Evolutionary conservation across 2,329 filamentous ascomycete genomes (phyloP).

Genomic region (Ilyonectria robusta): DNA sequence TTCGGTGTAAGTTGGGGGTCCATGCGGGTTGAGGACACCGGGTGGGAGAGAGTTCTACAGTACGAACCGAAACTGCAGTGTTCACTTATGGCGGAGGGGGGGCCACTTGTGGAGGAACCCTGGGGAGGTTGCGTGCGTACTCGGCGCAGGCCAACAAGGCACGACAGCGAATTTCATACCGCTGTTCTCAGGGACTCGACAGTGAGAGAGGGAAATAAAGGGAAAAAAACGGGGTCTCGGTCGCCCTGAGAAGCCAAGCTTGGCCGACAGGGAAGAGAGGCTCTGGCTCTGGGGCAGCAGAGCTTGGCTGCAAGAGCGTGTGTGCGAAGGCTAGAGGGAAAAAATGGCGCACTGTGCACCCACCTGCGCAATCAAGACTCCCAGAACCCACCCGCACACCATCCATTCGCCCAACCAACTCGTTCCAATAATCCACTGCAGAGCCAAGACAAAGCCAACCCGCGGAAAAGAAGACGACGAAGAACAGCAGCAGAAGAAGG

Average conservation of each 20-base stretch:
- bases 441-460: neutral
- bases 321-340: neutral
- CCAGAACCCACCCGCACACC: neutral
- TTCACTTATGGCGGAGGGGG: neutral
- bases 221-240: conserved; percentile 25
- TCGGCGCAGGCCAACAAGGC: neutral
- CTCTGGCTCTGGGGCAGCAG: neutral
- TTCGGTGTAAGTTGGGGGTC: neutral
- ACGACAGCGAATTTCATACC: neutral
- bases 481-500: conserved; percentile 28
- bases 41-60: neutral
- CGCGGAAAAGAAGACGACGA: conserved; percentile 19
- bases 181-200: neutral
- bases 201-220: neutral
- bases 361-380: conserved; percentile 2
- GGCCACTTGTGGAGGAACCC: neutral
- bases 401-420: neutral
- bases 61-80: neutral
- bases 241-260: conserved; percentile 21
- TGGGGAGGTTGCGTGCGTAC: neutral
- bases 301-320: neutral
- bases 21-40: neutral
- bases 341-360: conserved; percentile 31
- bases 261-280: conserved; percentile 7
- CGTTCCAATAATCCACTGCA: neutral